These are phyloP conservation scores for Capronia coronata DNA, from an alignment of 2,329 filamentous ascomycete species.

Conservation along the genomic window DNA sequence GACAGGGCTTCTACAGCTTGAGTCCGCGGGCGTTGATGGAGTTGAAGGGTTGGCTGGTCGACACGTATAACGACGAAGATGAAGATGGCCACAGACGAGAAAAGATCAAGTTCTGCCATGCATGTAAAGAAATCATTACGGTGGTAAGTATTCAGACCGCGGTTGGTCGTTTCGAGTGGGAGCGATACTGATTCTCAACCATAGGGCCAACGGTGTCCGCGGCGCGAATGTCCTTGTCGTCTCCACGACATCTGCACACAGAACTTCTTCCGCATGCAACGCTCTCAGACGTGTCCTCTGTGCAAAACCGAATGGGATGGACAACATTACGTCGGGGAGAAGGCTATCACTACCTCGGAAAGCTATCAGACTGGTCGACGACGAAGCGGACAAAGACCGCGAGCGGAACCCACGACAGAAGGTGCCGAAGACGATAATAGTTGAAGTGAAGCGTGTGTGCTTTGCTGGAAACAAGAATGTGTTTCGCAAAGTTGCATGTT, in stretches of 20 bases:
- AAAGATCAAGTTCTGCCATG: constrained; percentile 78
- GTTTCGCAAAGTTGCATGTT: too few species aligned
- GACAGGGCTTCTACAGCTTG: constrained; percentile 65
- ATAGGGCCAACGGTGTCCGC: constrained; percentile 66
- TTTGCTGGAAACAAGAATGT: not conserved
- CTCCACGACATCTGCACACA: constrained; percentile 71
- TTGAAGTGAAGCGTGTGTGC: not conserved
- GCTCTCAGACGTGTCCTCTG: constrained; percentile 57
- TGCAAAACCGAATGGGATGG: constrained; percentile 50
- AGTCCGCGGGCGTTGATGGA: constrained; percentile 77
- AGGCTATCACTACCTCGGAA: constrained; percentile 37
- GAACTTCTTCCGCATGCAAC: constrained; percentile 63
- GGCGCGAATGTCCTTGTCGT: constrained; percentile 60
- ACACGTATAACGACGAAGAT: constrained; percentile 78
- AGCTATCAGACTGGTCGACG: constrained; percentile 30
- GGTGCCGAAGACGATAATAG: constrained; percentile 11
- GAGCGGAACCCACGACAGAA: constrained; percentile 1
- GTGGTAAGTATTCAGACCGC: constrained; percentile 40
- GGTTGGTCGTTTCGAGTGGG: too few species aligned
- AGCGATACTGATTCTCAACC: not conserved
- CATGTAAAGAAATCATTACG: constrained; percentile 85
- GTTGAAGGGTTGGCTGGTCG: constrained; percentile 73
- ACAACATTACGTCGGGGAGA: constrained; percentile 49
- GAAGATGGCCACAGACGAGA: constrained; percentile 48
- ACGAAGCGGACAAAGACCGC: constrained; percentile 24